These are phyloP conservation scores for Zasmidium angulare DNA, from an alignment of 2,329 filamentous ascomycete species.

Conservation along the genomic window DNA sequence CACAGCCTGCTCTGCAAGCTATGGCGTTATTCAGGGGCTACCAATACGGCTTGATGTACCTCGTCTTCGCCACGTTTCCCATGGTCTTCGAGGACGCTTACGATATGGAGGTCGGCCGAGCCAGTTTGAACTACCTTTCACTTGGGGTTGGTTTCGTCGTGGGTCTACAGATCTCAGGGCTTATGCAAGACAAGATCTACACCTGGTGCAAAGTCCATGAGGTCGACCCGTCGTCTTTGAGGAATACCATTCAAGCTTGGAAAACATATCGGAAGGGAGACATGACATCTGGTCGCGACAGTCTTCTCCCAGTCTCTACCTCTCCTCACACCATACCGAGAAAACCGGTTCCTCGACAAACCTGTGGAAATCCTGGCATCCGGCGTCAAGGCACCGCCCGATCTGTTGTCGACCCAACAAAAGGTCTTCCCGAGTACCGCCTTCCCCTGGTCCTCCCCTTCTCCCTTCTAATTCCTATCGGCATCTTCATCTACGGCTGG, in stretches of 20 bases:
- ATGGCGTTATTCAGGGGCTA: conserved; percentile 27
- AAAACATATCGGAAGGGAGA: conserved; percentile 6
- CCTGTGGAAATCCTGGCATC: background rate
- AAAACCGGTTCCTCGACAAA: conserved; percentile 13
- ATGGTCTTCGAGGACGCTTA: conserved; percentile 26
- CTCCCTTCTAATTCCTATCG: conserved; percentile 23
- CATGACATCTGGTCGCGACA: conserved; percentile 8
- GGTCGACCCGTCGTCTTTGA: conserved; percentile 19
- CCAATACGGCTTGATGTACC: conserved; percentile 29
- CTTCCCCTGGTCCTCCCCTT: conserved; percentile 53
- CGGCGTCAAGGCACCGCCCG: conserved; percentile 7
- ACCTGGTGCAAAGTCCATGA: conserved; percentile 23
- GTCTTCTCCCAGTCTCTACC: conserved; percentile 8
- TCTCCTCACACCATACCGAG: conserved; percentile 10
- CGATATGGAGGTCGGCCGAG: conserved; percentile 21
- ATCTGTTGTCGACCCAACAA: conserved; percentile 21
- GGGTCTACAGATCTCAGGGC: conserved; percentile 37
- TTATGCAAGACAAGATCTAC: conserved; percentile 24
- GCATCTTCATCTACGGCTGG: conserved; percentile 30
- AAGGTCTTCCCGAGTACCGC: conserved; percentile 42
- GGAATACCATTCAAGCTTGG: conserved; percentile 16
- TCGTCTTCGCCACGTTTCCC: conserved; percentile 27
- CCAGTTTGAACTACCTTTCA: conserved; percentile 28
- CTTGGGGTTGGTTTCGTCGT: conserved; percentile 51
- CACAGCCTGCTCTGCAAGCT: conserved; percentile 25